Percentiles rank a stretch among this genome's conserved stretches.
Conservation (phyloP, 176 grass and related monocot species). For the Oryza coarctata region DNA sequence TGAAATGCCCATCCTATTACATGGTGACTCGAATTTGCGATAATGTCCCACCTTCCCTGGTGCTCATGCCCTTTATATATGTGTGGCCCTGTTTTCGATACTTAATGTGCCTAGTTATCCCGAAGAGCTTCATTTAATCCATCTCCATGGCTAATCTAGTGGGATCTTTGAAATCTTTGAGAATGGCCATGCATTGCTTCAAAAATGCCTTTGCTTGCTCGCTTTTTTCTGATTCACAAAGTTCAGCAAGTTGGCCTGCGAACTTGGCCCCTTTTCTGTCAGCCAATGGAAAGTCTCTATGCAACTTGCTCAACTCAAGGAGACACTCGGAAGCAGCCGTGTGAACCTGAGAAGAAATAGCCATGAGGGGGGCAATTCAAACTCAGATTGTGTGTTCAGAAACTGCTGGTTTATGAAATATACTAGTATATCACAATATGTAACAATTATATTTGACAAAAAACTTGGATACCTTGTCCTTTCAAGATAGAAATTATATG, state of each 20-base stretch:
- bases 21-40: no score
- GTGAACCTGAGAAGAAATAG: constrained; percentile 65
- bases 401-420: not conserved
- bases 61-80: not conserved
- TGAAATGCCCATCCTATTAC: not conserved
- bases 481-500: not conserved
- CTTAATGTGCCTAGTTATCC: constrained; percentile 2
- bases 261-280: constrained; percentile 60
- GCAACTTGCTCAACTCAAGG: constrained; percentile 73
- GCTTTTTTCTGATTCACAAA: constrained; percentile 70
- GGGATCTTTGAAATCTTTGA: constrained; percentile 47
- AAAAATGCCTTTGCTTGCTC: constrained; percentile 79
- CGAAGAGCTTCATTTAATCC: constrained; percentile 10
- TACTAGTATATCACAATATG: not conserved
- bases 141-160: constrained; percentile 26
- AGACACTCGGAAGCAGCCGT: constrained; percentile 81
- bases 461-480: not conserved
- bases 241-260: constrained; percentile 53
- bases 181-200: constrained; percentile 58
- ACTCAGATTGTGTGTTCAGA: not conserved
- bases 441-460: constrained; percentile 4
- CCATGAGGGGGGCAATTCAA: constrained; percentile 2
- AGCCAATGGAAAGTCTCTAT: constrained; percentile 63
- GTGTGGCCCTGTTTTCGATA: not conserved
- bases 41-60: no score